Percentiles rank a stretch among this genome's conserved stretches.
Conservation (phyloP, 495 filamentous ascomycete species). For the Talaromyces thailandensis region DNA sequence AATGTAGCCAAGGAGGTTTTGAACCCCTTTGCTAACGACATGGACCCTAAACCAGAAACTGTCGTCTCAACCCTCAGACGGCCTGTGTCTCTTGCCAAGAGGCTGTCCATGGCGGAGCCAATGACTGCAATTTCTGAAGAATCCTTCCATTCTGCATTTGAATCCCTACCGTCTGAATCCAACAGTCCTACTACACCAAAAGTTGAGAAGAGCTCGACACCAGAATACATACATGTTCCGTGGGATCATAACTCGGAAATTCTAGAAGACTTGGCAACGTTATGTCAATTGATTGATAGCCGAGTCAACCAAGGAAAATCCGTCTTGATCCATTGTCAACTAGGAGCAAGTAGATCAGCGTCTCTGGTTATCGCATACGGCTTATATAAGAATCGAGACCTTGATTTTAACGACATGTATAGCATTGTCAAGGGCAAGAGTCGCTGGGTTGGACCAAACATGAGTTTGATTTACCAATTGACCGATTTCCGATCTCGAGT, state of each 20-base stretch:
- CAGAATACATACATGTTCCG: conserved; percentile 90
- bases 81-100: conserved; percentile 25
- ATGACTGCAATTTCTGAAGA: conserved; percentile 60
- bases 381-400: conserved; percentile 76
- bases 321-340: conserved; percentile 89
- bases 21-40: conserved; percentile 61
- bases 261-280: conserved; percentile 66
- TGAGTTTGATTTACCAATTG: conserved; percentile 95
- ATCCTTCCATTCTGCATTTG: conserved; percentile 67
- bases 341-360: conserved; percentile 93
- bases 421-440: conserved; percentile 81
- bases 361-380: conserved; percentile 95
- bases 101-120: conserved; percentile 46
- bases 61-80: conserved; percentile 33
- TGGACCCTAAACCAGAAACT: conserved; percentile 23
- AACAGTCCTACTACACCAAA: conserved; percentile 50
- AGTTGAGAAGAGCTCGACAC: conserved; percentile 35
- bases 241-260: conserved; percentile 99
- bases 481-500: conserved; percentile 64
- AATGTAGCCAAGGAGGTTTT: conserved; percentile 92
- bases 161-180: conserved; percentile 27
- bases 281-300: conserved; percentile 85
- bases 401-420: conserved; percentile 91
- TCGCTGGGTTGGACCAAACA: conserved; percentile 95
- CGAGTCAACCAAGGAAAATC: conserved; percentile 71